These are phyloP conservation scores for Tricholoma bakamatsutake DNA, from an alignment of 768 basidiomycete species.

Conservation along the genomic window DNA sequence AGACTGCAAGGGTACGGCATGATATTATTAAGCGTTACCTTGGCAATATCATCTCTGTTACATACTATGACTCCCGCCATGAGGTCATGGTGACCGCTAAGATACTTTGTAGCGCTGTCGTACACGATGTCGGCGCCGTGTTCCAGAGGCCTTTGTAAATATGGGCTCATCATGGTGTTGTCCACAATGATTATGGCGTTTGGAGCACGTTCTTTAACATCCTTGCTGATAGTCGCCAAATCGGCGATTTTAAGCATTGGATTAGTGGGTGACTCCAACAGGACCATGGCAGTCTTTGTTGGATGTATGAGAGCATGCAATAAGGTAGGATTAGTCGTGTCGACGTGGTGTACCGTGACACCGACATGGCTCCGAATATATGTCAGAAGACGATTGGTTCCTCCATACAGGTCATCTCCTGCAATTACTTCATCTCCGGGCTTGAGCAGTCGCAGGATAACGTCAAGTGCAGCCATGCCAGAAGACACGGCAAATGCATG, in stretches of 20 bases:
- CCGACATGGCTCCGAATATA: conserved; percentile 87
- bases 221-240: conserved; percentile 72
- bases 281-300: conserved; percentile 86
- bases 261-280: conserved; percentile 96
- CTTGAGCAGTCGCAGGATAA: conserved; percentile 89
- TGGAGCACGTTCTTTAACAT: conserved; percentile 78
- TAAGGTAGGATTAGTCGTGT: conserved; percentile 72
- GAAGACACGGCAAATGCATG: conserved; percentile 93
- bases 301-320: conserved; percentile 61
- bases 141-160: conserved; percentile 90
- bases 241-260: conserved; percentile 94
- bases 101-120: conserved; percentile 96
- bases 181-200: conserved; percentile 86
- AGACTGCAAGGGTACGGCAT: conserved; percentile 4
- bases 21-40: conserved; percentile 38
- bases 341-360: conserved; percentile 87
- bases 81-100: conserved; percentile 97
- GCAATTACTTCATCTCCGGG: conserved; percentile 95
- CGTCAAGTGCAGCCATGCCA: conserved; percentile 97
- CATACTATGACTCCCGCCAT: conserved; percentile 97
- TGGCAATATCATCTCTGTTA: conserved; percentile 85
- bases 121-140: conserved; percentile 97
- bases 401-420: conserved; percentile 96
- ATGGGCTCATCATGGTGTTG: conserved; percentile 99
- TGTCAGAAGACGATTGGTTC: conserved; percentile 89